Conservation (phyloP, 2,329 filamentous ascomycete species). For the Colletotrichum siamense region DNA sequence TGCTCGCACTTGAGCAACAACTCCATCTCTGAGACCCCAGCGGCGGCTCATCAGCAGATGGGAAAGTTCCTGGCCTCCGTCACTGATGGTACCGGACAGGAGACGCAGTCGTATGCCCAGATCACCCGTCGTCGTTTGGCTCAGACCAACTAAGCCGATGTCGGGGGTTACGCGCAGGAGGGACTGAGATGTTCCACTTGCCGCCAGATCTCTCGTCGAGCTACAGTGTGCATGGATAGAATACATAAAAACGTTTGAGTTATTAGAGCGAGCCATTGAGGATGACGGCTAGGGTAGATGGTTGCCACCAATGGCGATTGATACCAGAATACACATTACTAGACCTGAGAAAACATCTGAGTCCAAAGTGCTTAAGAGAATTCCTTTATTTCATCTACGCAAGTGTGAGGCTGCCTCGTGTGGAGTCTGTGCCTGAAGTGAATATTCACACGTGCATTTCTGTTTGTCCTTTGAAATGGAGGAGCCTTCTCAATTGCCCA, state of each 20-base stretch:
- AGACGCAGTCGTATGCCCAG: neutral
- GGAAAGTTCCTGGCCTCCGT: conserved; percentile 4
- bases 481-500: neutral
- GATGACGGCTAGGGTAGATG: neutral
- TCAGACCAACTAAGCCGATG: neutral
- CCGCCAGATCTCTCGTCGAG: neutral
- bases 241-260: neutral
- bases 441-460: neutral
- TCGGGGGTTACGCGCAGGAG: neutral
- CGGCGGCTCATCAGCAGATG: conserved; percentile 8
- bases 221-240: neutral
- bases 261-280: neutral
- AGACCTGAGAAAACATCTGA: neutral
- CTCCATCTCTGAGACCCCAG: conserved; percentile 8
- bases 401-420: neutral
- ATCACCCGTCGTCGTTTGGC: neutral
- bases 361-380: neutral
- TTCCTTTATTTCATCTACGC: neutral
- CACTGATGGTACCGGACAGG: neutral
- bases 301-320: neutral
- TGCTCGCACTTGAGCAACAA: conserved; percentile 9
- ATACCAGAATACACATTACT: neutral
- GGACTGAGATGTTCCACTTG: neutral
- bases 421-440: neutral
- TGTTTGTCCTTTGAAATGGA: neutral